These are phyloP conservation scores for Cytospora schulzeri DNA, from an alignment of 2,329 filamentous ascomycete species.

Conservation along the genomic window DNA sequence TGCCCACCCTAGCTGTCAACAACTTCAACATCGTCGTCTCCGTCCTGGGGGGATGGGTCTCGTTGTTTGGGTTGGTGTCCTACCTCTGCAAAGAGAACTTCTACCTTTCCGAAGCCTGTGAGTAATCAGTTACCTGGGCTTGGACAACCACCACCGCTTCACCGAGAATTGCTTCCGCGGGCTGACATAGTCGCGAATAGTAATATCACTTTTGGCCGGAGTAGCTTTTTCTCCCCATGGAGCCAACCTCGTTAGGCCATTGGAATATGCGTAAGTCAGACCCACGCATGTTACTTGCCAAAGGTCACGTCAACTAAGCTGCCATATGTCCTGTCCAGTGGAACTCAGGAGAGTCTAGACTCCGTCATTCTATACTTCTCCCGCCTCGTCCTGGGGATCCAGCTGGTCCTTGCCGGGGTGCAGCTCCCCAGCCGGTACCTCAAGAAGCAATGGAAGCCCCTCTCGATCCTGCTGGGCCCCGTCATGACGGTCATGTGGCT, in stretches of 20 bases:
- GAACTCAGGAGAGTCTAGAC: slow-evolving; percentile 60
- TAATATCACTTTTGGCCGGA: slow-evolving; percentile 81
- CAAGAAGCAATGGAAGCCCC: slow-evolving; percentile 73
- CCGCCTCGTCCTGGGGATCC: slow-evolving; percentile 84
- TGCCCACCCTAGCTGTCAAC: slow-evolving; percentile 49
- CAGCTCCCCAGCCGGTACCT: slow-evolving; percentile 86
- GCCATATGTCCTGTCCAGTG: slow-evolving; percentile 30
- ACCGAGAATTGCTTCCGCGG: background rate
- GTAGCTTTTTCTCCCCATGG: slow-evolving; percentile 77
- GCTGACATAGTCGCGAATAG: slow-evolving; percentile 43
- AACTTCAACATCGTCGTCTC: slow-evolving; percentile 87
- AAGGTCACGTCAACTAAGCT: background rate
- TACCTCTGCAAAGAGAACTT: slow-evolving; percentile 88
- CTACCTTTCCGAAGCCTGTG: slow-evolving; percentile 88
- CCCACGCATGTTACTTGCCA: background rate
- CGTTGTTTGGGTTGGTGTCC: slow-evolving; percentile 86
- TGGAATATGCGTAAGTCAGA: slow-evolving; percentile 65
- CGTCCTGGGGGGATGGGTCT: slow-evolving; percentile 83
- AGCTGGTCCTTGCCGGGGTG: slow-evolving; percentile 85
- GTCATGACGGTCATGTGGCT: slow-evolving; percentile 90
- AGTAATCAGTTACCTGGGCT: slow-evolving; percentile 39
- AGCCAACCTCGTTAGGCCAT: slow-evolving; percentile 72
- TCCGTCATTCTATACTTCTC: slow-evolving; percentile 81
- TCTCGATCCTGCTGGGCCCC: slow-evolving; percentile 76
- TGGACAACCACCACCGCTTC: background rate